Evolutionary conservation across 2,329 filamentous ascomycete genomes (phyloP).

Genomic region (Fusarium papillatum): DNA sequence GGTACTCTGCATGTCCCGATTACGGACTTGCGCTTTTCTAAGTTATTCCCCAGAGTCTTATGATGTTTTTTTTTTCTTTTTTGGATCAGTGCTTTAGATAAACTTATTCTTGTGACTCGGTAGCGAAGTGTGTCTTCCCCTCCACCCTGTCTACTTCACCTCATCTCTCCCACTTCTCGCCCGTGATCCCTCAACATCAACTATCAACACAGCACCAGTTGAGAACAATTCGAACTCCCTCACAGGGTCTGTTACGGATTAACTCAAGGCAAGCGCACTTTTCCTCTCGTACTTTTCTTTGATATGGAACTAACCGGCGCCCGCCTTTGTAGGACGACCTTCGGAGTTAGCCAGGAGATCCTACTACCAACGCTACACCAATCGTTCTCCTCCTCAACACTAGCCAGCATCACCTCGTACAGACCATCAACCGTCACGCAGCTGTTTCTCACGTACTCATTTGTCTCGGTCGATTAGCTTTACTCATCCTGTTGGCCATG

Average conservation of each 20-base stretch:
- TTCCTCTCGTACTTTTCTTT: background rate
- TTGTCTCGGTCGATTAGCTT: background rate
- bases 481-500: background rate
- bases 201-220: background rate
- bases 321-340: background rate
- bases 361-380: background rate
- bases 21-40: background rate
- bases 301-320: background rate
- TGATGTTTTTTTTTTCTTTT: too few species aligned
- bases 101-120: background rate
- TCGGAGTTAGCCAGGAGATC: background rate
- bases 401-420: background rate
- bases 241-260: background rate
- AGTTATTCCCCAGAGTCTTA: background rate
- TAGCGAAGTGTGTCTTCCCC: background rate
- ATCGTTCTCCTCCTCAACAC: background rate
- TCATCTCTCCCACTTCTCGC: background rate
- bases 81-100: background rate
- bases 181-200: background rate
- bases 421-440: background rate
- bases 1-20: background rate
- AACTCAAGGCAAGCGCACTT: background rate
- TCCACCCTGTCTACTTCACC: background rate
- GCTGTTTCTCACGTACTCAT: background rate
- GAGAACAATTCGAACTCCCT: background rate